Base-by-base conservation (phyloP, 805 yeast genomes). In the Wickerhamiella azyma region DNA sequence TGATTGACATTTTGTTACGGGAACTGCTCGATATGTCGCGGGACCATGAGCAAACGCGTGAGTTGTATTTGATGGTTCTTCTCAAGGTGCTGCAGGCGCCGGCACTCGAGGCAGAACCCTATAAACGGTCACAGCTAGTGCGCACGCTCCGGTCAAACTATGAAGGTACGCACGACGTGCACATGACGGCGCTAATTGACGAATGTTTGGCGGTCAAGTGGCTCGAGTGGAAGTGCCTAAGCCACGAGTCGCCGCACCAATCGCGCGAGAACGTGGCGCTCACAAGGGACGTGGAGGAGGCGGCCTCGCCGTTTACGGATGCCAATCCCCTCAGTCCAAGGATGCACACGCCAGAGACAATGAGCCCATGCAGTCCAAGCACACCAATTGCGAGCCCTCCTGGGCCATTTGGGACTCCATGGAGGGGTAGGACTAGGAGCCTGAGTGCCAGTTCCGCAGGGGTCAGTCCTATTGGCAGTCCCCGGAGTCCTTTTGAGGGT, bases 1-100 rank as follows among this genome's bases (percentile, higher is more conserved):
- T 88, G 47, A 77, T 82, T 11, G 95, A 85, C 56, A 86, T 88
- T 9, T 68, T 88, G 44, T 69, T 88, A 1, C 66, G 97, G 45
- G 95, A 88, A 58, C 66, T 89, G 45, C 73, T 74, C 52, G 78
- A 88, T 55, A 61, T 85, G 36, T 74, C 86, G 18, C 16, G 32
- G 21, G 74, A 73, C 17, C 74, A 75, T 33, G 80, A 72, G 48
- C 63, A 71, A 9, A 63, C 78, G 36, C 75, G 83, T 46, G 79
- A 79, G 56, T 76, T 85, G 9, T 85, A 81, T 55, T 63, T 88
- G 37, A 69, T 92, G 47, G 85, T 86, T 2, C 54, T 89, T 26
- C 70, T 76, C 51, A 94, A 94, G 1, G 62, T 88, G 55, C 61
- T 88, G 28, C 66, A 72, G 48, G 77, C 76, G 53, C 72, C 89